phyloP scores from a whole-genome alignment of 768 basidiomycete genomes.

The Daedalea quercina region DNA sequence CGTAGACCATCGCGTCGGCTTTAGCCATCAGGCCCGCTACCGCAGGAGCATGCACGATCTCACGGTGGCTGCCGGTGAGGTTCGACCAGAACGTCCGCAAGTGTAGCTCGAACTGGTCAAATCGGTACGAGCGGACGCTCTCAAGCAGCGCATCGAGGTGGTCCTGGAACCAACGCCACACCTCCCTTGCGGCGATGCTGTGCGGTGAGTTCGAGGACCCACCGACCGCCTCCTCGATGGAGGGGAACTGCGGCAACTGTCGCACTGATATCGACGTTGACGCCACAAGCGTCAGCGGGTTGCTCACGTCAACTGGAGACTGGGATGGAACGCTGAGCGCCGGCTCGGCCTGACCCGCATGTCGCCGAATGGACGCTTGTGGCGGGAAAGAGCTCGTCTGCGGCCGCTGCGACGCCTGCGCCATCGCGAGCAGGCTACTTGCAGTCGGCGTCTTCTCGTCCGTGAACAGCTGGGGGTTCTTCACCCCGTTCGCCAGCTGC shows the following conservation, averaged over 20 bases:
- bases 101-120: slow-evolving; percentile 88
- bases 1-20: slow-evolving; percentile 86
- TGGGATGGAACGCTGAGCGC: slow-evolving; percentile 49
- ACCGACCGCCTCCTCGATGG: slow-evolving; percentile 80
- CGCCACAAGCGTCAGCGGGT: slow-evolving; percentile 36
- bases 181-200: slow-evolving; percentile 73
- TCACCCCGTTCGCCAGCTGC: slow-evolving; percentile 55
- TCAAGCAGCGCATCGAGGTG: slow-evolving; percentile 82
- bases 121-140: slow-evolving; percentile 68
- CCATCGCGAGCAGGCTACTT: slow-evolving; percentile 68
- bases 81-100: slow-evolving; percentile 81
- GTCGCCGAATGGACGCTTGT: slow-evolving; percentile 74
- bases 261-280: slow-evolving; percentile 60
- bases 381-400: slow-evolving; percentile 50
- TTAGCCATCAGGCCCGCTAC: slow-evolving; percentile 86
- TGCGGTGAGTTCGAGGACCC: slow-evolving; percentile 69
- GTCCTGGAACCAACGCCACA: slow-evolving; percentile 90
- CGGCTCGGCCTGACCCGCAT: slow-evolving; percentile 48
- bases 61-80: slow-evolving; percentile 68
- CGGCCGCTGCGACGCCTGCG: slow-evolving; percentile 60
- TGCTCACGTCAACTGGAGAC: slow-evolving; percentile 35
- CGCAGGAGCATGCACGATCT: slow-evolving; percentile 83
- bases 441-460: slow-evolving; percentile 87
- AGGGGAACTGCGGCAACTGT: slow-evolving; percentile 74
- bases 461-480: slow-evolving; percentile 44